Base-by-base conservation (phyloP, 2,329 filamentous ascomycete species). In the Fusarium sp. region DNA sequence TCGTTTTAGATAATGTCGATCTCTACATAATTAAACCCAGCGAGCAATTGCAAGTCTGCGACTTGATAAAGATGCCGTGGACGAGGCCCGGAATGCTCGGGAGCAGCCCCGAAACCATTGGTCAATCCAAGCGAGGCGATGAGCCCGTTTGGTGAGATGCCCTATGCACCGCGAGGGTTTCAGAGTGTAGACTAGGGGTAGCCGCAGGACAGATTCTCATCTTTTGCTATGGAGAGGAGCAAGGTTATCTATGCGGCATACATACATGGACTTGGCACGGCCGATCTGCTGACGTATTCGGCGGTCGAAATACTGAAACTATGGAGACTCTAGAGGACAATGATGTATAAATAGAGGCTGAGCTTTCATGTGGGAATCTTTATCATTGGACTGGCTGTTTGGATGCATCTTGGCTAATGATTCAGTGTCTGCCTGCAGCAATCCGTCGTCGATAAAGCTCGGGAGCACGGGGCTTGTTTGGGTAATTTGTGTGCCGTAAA, bases 11-110 rank as follows among this genome's bases (percentile, higher is more conserved):
- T 23, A 30, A 30, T 10, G 12, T 40, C 36, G 31, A 34, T 34
- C 31, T 34, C 31, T 34, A 12, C 31, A 34, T 9, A 34, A 40
- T 52, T 52, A 37, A 30, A 30, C 18, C 39, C 36, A 18, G 50
- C 4, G 23, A 23, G 23, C 23, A 23, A 40, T 36, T 13, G 36
- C 48, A 39, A 39, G 39, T 30, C 48, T 39, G 34, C 15, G 36
- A 27, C 34, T 15, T 52, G 18, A 7, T 28, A 23, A 51, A 8
- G 15, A 27, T 37, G 36, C 23, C 30, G 7, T 6, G n/a, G 15
- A 15, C 43, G 10, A 23, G 36, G 46, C 7, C 53, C 67, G 68
- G 68, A 62, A 71, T 50, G 53, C 60, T 58, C 68, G 68, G 68
- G 56, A 58, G 55, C n/a, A 52, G 44, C 52, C 7, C 23, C 40